Evolutionary conservation across 306 rosid species (phyloP), one percentile per base, ranked within the genome.

Genomic region (Dryas alaskensis): DNA sequence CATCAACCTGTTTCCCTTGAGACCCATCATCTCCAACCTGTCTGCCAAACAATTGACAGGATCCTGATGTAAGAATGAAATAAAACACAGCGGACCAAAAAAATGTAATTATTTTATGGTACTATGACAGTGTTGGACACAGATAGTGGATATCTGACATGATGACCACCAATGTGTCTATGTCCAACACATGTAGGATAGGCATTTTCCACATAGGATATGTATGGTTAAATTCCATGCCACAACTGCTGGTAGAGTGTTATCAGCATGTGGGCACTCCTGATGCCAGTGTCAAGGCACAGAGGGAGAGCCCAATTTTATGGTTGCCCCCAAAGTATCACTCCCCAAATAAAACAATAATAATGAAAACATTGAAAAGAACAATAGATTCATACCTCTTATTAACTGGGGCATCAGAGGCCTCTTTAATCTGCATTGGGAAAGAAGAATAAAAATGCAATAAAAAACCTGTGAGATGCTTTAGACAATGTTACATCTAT

Each of bases 31-130:
- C 79, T 79, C 46, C 82, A 74, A 70, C 81, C 82, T 84, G 89
- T 78, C 88, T 84, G 92, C 84, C 84, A 80, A 82, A 83, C 76
- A 81, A 73, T 84, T 80, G 73, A 75, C 70, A 78, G 61, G 50
- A 78, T 72, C 60, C 77, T 40, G 68, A 80, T 70, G 66, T 70
- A 49, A 72, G 64, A 80, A 71, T 19, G 63, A 74, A 37, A 69
- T 17, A 68, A 60, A 65, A 69, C 12, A 62, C 4, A 61, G 43
- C 65, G 46, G 22, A 47, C 45, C 17, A 11, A 12, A 4, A 19
- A 72, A 76, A 66, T 69, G 70, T 60, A 73, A 83, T 67, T 73
- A 70, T 66, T 64, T 67, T 62, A 81, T 44, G 48, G 74, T 55
- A 68, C 52, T 70, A 52, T 44, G 11, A 75, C 55, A 14, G 48